Percentiles rank a stretch among this genome's conserved stretches.
These are phyloP conservation scores for Zangia roseola DNA, from an alignment of 768 basidiomycete species.

Conservation along the genomic window DNA sequence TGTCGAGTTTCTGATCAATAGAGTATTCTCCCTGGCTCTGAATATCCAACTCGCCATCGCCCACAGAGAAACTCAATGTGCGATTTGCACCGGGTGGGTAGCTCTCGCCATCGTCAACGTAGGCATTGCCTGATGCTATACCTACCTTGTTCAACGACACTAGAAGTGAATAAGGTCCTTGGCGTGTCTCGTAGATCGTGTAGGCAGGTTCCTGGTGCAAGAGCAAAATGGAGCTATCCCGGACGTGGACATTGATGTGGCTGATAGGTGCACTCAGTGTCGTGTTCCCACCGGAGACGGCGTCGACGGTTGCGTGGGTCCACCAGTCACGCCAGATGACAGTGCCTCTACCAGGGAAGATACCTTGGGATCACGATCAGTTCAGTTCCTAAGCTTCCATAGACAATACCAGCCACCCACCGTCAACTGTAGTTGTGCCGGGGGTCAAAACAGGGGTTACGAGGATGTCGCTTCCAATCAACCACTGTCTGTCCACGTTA, in stretches of 20 bases:
- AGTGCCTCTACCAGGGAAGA: constrained; percentile 34
- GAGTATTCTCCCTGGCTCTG: too few species aligned
- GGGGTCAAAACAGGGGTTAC: constrained; percentile 73
- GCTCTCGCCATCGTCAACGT: constrained; percentile 63
- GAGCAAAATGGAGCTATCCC: constrained; percentile 66
- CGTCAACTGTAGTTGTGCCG: constrained; percentile 61
- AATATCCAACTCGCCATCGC: too few species aligned
- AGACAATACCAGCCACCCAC: too few species aligned
- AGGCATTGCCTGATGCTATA: constrained; percentile 56
- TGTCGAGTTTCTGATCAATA: too few species aligned
- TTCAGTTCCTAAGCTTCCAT: too few species aligned
- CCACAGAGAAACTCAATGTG: neutral
- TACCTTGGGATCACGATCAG: too few species aligned
- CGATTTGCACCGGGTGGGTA: neutral
- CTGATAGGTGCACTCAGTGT: constrained; percentile 66
- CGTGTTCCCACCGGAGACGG: constrained; percentile 39
- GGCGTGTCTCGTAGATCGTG: constrained; percentile 64
- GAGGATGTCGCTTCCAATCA: constrained; percentile 64
- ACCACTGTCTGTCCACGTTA: constrained; percentile 62
- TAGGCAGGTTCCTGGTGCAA: constrained; percentile 62
- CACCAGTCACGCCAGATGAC: constrained; percentile 75
- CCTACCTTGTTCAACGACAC: constrained; percentile 51
- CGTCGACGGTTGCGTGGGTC: constrained; percentile 55
- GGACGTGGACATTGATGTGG: constrained; percentile 74
- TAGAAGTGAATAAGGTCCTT: constrained; percentile 61